Conservation (phyloP, 805 yeast species). For the Metschnikowia noctiluminum region DNA sequence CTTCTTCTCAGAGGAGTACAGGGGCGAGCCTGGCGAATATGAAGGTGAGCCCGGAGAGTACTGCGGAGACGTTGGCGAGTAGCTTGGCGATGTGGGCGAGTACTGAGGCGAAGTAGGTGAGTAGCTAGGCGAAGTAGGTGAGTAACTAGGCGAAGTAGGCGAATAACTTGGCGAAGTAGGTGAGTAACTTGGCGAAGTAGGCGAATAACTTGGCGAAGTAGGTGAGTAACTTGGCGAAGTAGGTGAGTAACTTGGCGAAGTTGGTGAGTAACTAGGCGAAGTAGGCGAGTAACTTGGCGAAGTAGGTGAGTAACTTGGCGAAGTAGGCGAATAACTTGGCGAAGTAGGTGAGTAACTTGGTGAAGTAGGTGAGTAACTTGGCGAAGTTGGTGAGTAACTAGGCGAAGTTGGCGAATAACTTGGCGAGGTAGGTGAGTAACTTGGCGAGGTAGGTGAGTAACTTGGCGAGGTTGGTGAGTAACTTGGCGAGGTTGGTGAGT, state of each 20-base stretch:
- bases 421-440: slow-evolving; percentile 77
- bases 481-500: slow-evolving; percentile 56
- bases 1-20: slow-evolving; percentile 14
- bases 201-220: slow-evolving; percentile 26
- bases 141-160: slow-evolving; percentile 25
- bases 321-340: slow-evolving; percentile 65
- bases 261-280: slow-evolving; percentile 26
- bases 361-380: slow-evolving; percentile 62
- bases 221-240: slow-evolving; percentile 27
- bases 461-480: slow-evolving; percentile 67
- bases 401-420: slow-evolving; percentile 78
- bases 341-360: slow-evolving; percentile 70
- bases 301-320: slow-evolving; percentile 20
- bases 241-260: slow-evolving; percentile 28
- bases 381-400: slow-evolving; percentile 73
- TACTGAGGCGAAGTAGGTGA: slow-evolving; percentile 20
- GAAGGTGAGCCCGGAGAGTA: slow-evolving; percentile 47
- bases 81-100: slow-evolving; percentile 42
- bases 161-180: slow-evolving; percentile 25
- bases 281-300: slow-evolving; percentile 27
- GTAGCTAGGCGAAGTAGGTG: slow-evolving; percentile 23
- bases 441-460: slow-evolving; percentile 78
- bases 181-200: slow-evolving; percentile 26
- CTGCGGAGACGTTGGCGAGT: slow-evolving; percentile 56
- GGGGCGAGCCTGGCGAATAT: slow-evolving; percentile 35